Base-by-base conservation (phyloP, 192 early-diverging fungal species). In the Coemansia sp. region DNA sequence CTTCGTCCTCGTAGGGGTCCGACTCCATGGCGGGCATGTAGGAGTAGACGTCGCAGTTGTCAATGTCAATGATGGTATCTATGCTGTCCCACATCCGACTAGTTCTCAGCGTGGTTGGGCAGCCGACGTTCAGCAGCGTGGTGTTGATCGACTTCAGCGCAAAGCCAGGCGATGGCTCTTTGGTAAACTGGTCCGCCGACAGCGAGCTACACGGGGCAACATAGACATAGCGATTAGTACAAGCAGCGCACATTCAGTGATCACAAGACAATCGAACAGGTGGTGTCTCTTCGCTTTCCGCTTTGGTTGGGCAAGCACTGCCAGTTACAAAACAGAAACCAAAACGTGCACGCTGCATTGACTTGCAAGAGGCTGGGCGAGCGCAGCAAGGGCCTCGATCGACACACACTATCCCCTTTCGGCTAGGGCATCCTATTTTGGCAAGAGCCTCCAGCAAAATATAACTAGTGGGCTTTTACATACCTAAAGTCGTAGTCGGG, bases 401-500 rank as follows among this genome's bases (percentile, higher is more conserved):
- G 48, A 52, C 48, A 50, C 42, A 7, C 43, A 45, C 43, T 45
- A 16, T 26, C 48, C 48, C 26, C 25, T 26, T 50, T 50, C 23
- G 48, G 48, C 48, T 4, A 50, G 53, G 56, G n/a, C n/a, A n/a
- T 14, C 38, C 38, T 8, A 39, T 39, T 39, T 39, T 8, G 38
- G 38, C 38, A 1, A 39, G n/a, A 14, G 38, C 36, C 63, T 50
- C 35, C 36, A 55, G 37, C 47, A 65, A 53, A 28, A 14, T 20
- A 61, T 62, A 34, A 59, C 18, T 18, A 28, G 26, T 10, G n/a
- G 38, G 18, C n/a, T 53, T 80, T 53, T 80, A 90, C 90, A 50
- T 82, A 90, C 90, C 90, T 95, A 84, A 96, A 99, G 74, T 98
- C 97, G 73, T 97, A 95, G 75, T 99, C 95, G 11, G 97, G 95